These are phyloP conservation scores for Pleurozium schreberi DNA, from an alignment of 225 moss, liverwort and hornwort genomes.

Conservation along the genomic window DNA sequence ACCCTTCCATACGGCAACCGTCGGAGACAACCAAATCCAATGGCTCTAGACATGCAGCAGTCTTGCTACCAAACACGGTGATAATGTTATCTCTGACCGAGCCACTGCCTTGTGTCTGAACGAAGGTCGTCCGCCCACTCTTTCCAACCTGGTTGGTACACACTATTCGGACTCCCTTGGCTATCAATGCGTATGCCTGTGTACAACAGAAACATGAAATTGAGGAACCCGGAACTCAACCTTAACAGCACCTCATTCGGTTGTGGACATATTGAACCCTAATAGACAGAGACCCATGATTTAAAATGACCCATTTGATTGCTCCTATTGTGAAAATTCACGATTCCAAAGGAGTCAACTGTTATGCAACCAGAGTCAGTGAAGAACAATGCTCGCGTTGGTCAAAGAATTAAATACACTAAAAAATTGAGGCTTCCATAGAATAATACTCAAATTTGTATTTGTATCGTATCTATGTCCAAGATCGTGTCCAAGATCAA, in stretches of 20 bases:
- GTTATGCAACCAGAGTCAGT: neutral
- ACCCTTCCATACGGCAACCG: slow-evolving; percentile 60
- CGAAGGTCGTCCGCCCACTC: slow-evolving; percentile 56
- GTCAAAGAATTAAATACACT: neutral
- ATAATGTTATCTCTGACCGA: slow-evolving; percentile 85
- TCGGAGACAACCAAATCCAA: slow-evolving; percentile 53
- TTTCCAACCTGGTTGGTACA: slow-evolving; percentile 89
- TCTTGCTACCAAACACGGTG: slow-evolving; percentile 93
- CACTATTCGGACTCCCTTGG: slow-evolving; percentile 79
- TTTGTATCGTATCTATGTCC: no score
- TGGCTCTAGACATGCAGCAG: slow-evolving; percentile 64
- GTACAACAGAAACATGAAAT: neutral
- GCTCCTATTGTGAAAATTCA: neutral
- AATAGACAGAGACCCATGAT: neutral
- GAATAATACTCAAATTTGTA: neutral
- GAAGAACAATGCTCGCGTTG: neutral
- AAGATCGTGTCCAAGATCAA: no score
- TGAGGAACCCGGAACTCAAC: neutral
- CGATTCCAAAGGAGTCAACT: neutral
- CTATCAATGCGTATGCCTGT: slow-evolving; percentile 88
- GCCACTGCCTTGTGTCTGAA: slow-evolving; percentile 77
- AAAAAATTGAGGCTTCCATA: neutral
- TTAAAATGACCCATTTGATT: neutral
- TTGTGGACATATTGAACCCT: neutral
- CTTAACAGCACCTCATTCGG: neutral